Evolutionary conservation across 495 filamentous ascomycete genomes (phyloP).

Genomic region (Talaromyces stipitatus): DNA sequence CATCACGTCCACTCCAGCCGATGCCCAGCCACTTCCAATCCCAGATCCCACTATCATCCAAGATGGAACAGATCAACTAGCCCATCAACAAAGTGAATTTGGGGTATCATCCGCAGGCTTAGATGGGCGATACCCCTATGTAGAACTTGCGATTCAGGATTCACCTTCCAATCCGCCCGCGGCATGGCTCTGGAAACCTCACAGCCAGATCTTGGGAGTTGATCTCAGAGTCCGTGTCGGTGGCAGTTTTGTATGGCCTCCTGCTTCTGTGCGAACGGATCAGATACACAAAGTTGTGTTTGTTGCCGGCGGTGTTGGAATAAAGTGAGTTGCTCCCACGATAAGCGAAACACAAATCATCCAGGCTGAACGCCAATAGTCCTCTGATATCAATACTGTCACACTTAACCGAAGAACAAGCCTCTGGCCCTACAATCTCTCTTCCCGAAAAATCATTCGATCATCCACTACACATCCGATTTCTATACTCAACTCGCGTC

Average conservation of each 20-base stretch:
- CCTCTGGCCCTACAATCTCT: background rate
- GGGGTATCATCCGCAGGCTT: slow-evolving; percentile 12
- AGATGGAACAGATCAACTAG: background rate
- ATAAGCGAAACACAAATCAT: background rate
- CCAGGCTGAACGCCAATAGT: slow-evolving; percentile 13
- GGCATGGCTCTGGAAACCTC: slow-evolving; percentile 63
- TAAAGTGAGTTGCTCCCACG: slow-evolving; percentile 49
- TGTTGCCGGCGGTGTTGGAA: slow-evolving; percentile 76
- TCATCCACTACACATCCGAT: slow-evolving; percentile 15
- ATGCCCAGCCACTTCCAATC: slow-evolving; percentile 24
- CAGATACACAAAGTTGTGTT: slow-evolving; percentile 54
- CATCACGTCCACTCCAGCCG: slow-evolving; percentile 66
- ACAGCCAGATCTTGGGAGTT: slow-evolving; percentile 45
- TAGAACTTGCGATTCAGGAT: slow-evolving; percentile 70
- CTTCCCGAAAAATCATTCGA: slow-evolving; percentile 10
- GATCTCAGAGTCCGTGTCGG: slow-evolving; percentile 63
- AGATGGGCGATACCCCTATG: slow-evolving; percentile 33
- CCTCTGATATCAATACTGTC: slow-evolving; percentile 54
- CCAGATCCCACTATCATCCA: slow-evolving; percentile 11
- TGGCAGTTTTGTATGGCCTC: slow-evolving; percentile 74
- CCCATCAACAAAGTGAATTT: slow-evolving; percentile 14
- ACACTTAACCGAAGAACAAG: slow-evolving; percentile 19
- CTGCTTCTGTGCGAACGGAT: slow-evolving; percentile 29
- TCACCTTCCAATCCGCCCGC: slow-evolving; percentile 62
- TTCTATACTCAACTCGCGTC: slow-evolving; percentile 39